Evolutionary conservation across 192 early-diverging fungal genomes (phyloP).

Genomic region (Dissophora ornata): DNA sequence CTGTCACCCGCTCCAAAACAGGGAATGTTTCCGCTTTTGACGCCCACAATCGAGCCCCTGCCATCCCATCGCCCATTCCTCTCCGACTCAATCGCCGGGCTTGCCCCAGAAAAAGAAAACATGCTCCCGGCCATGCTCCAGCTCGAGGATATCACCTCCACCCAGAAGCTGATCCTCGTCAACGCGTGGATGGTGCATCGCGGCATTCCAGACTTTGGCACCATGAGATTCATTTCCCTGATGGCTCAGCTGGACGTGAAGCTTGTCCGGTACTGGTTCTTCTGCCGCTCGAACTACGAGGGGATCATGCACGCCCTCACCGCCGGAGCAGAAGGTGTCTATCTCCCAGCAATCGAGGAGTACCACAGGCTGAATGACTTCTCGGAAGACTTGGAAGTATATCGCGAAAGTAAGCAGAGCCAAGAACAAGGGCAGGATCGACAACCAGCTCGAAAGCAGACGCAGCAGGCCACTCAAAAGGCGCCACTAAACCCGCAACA

Average conservation of each 20-base stretch:
- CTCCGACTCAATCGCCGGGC: no score
- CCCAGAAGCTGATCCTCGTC: not conserved
- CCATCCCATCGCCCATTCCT: no score
- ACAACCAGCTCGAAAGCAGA: not conserved
- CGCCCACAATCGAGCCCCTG: no score
- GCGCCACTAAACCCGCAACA: no score
- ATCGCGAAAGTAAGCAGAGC: not conserved
- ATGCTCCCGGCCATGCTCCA: no score
- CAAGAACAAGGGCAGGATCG: not conserved
- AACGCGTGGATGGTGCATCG: constrained; percentile 9
- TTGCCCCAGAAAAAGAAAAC: no score
- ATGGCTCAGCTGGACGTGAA: not conserved
- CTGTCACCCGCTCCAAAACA: no score
- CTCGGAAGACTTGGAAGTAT: not conserved
- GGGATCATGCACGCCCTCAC: constrained; percentile 15
- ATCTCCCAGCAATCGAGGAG: not conserved
- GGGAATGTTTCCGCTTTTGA: no score
- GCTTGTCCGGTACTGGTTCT: constrained; percentile 21
- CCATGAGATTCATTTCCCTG: not conserved
- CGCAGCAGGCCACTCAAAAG: no score
- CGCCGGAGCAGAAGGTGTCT: not conserved
- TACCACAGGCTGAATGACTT: constrained; percentile 13
- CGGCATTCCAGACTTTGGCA: constrained; percentile 11
- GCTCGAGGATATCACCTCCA: no score
- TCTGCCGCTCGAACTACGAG: constrained; percentile 8